These are phyloP conservation scores for Neobulgaria alba DNA, from an alignment of 2,329 filamentous ascomycete genomes.

Conservation along the genomic window DNA sequence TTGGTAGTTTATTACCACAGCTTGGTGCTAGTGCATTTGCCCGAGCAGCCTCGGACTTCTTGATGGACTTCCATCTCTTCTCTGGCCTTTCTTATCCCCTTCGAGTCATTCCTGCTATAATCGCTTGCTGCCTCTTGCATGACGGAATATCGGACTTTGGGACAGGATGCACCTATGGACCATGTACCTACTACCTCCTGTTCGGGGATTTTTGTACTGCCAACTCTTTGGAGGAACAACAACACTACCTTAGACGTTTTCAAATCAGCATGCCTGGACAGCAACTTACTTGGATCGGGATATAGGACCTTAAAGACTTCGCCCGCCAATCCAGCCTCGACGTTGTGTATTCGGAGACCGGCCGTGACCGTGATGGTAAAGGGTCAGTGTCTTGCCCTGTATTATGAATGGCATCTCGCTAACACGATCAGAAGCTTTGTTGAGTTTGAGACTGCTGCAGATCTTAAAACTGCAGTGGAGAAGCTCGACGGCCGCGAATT, in stretches of 20 bases:
- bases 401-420: conserved; percentile 8
- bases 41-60: conserved; percentile 25
- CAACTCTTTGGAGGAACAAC: conserved; percentile 26
- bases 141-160: conserved; percentile 23
- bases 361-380: conserved; percentile 82
- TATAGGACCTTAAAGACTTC: conserved; percentile 99
- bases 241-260: conserved; percentile 23
- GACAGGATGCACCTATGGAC: conserved; percentile 24
- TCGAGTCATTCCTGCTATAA: conserved; percentile 27
- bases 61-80: conserved; percentile 19
- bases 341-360: conserved; percentile 96
- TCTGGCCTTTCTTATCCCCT: conserved; percentile 27
- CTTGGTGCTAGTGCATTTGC: conserved; percentile 30
- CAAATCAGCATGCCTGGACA: conserved; percentile 27
- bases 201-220: conserved; percentile 20
- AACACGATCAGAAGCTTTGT: conserved; percentile 63
- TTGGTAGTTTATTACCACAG: conserved; percentile 17
- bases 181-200: conserved; percentile 15
- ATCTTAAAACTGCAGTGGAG: conserved; percentile 84
- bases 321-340: conserved; percentile 93
- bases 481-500: conserved; percentile 92
- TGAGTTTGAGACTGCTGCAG: conserved; percentile 89
- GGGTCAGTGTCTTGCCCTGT: conserved; percentile 54
- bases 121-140: conserved; percentile 22
- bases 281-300: conserved; percentile 74